Conservation (phyloP, 1,284 basidiomycete species). For the Acaromyces ingoldii region DNA sequence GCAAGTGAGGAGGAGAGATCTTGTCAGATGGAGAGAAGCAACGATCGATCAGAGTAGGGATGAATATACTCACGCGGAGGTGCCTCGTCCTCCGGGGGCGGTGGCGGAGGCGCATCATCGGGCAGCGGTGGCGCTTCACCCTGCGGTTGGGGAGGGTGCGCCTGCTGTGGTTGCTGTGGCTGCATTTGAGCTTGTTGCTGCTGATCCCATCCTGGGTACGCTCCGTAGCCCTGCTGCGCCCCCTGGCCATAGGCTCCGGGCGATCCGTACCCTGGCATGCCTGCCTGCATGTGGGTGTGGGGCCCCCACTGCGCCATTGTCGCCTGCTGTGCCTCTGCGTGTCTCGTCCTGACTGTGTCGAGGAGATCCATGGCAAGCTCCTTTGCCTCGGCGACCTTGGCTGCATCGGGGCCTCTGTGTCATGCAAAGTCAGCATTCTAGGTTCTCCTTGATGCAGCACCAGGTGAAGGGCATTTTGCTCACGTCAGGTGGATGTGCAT, state of each 20-base stretch:
- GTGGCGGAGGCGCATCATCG: constrained; percentile 30
- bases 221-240: constrained; percentile 10
- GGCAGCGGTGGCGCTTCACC: constrained; percentile 19
- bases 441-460: background rate
- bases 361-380: constrained; percentile 40
- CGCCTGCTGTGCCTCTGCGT: constrained; percentile 37
- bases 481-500: constrained; percentile 61
- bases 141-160: constrained; percentile 9
- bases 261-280: background rate
- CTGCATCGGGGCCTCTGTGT: constrained; percentile 33
- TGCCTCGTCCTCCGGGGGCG: constrained; percentile 22
- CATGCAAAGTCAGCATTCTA: constrained; percentile 1
- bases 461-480: too few relatives aligned
- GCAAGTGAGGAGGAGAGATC: background rate
- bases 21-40: too few relatives aligned
- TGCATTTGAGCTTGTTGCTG: constrained; percentile 11
- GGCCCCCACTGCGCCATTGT: background rate
- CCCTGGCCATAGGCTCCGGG: constrained; percentile 9
- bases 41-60: background rate
- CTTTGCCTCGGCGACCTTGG: constrained; percentile 35
- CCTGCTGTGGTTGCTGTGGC: constrained; percentile 12
- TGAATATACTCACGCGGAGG: constrained; percentile 1
- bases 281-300: background rate
- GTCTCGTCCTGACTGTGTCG: constrained; percentile 42
- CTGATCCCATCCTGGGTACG: background rate